Evolutionary conservation across 192 early-diverging fungal genomes (phyloP).

Genomic region (Linderina pennispora): DNA sequence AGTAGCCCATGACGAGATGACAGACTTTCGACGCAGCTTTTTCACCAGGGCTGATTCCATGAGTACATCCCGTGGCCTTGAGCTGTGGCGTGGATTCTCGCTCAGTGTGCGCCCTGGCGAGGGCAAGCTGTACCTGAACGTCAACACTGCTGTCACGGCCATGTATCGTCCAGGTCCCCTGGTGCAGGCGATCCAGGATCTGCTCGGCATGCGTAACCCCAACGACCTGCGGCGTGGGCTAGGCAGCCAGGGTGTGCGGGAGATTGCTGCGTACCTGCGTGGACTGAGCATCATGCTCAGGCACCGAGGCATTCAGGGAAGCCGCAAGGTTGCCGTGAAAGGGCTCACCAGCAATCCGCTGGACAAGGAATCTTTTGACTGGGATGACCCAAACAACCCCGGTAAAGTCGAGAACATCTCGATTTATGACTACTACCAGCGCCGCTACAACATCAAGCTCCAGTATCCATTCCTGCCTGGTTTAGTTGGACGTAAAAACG

Average conservation of each 20-base stretch:
- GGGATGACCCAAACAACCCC: constrained; percentile 33
- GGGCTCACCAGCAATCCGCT: constrained; percentile 64
- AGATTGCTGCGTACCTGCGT: constrained; percentile 37
- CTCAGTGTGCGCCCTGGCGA: constrained; percentile 74
- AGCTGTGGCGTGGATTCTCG: constrained; percentile 92
- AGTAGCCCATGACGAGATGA: constrained; percentile 64
- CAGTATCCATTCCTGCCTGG: constrained; percentile 77
- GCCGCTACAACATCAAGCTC: constrained; percentile 65
- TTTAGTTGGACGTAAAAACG: constrained; percentile 65
- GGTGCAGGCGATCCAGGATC: constrained; percentile 62
- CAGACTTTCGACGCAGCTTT: constrained; percentile 82
- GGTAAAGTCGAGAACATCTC: constrained; percentile 52
- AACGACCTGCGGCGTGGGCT: constrained; percentile 33
- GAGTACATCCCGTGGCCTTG: constrained; percentile 61
- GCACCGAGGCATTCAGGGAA: constrained; percentile 53
- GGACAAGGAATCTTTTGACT: constrained; percentile 63
- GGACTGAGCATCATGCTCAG: constrained; percentile 50
- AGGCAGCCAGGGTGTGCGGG: constrained; percentile 4
- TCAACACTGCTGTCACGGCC: constrained; percentile 65
- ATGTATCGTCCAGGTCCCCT: constrained; percentile 65
- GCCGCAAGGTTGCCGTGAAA: constrained; percentile 66
- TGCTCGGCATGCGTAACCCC: constrained; percentile 50
- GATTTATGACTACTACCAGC: constrained; percentile 76
- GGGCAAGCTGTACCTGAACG: constrained; percentile 67
- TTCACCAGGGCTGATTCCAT: constrained; percentile 63